Conservation (phyloP, 495 filamentous ascomycete species). For the Hyaloscypha variabilis region DNA sequence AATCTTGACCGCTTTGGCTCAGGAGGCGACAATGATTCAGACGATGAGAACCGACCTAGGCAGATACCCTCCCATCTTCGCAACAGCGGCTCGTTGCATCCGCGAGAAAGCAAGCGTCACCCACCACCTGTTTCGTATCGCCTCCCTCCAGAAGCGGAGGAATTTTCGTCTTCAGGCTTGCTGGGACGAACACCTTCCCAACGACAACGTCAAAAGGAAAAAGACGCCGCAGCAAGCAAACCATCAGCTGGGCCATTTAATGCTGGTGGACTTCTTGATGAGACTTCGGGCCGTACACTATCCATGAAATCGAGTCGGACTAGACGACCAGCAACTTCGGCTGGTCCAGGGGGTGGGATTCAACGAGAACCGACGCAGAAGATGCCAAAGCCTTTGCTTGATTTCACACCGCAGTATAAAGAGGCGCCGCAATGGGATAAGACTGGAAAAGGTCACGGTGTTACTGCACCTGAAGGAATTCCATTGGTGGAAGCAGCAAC, state of each 20-base stretch:
- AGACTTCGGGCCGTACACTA: conserved; percentile 2
- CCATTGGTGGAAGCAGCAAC: conserved; percentile 66
- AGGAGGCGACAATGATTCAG: conserved; percentile 23
- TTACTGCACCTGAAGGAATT: conserved; percentile 55
- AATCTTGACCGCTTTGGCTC: conserved; percentile 51
- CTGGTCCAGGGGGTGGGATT: conserved; percentile 12
- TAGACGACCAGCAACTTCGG: conserved; percentile 20
- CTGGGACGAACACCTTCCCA: conserved; percentile 66
- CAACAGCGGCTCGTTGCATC: conserved; percentile 23
- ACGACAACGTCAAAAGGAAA: conserved; percentile 58
- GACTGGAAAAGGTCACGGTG: conserved; percentile 66
- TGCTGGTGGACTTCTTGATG: conserved; percentile 34
- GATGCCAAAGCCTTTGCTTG: conserved; percentile 67
- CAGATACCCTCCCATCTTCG: conserved; percentile 33
- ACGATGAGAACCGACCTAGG: conserved; percentile 28
- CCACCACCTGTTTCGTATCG: conserved; percentile 32
- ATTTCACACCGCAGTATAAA: conserved; percentile 72
- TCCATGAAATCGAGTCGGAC: conserved; percentile 24
- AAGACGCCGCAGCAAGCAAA: conserved; percentile 39
- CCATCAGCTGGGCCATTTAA: conserved; percentile 37
- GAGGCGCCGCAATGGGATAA: conserved; percentile 73
- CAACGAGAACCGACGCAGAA: conserved; percentile 37
- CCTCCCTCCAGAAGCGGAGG: conserved; percentile 34
- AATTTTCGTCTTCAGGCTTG: conserved; percentile 59
- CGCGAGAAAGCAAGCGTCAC: conserved; percentile 46